A percentile compares a stretch with the other conserved stretches of the same genome.
Conservation (phyloP, 441 rosid genomes). For the Gossypium trilobum region DNA sequence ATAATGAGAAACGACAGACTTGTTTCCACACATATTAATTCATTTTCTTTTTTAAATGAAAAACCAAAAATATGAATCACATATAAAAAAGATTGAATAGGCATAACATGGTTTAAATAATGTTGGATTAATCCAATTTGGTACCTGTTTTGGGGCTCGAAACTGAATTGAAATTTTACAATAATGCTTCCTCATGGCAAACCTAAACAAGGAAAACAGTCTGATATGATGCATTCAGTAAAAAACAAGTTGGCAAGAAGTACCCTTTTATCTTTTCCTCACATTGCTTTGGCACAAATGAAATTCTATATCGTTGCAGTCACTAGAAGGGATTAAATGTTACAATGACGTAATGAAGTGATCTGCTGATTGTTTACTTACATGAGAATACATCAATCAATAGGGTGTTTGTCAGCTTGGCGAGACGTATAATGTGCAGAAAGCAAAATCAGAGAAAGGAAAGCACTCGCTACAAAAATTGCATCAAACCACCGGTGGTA, state of each 20-base stretch:
- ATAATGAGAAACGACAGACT: neutral
- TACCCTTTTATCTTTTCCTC: neutral
- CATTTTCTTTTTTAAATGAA: neutral
- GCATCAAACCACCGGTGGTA: conserved; percentile 99
- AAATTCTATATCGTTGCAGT: neutral
- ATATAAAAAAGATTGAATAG: neutral
- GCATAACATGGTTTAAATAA: neutral
- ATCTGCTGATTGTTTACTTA: conserved; percentile 20
- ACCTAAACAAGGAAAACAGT: conserved; percentile 15
- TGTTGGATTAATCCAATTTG: neutral
- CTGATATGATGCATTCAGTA: neutral
- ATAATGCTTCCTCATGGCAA: neutral
- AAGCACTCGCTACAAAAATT: conserved; percentile 91
- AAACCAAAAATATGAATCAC: neutral
- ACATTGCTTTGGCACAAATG: neutral
- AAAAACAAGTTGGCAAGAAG: neutral
- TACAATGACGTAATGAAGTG: neutral
- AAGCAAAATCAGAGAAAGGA: conserved; percentile 82
- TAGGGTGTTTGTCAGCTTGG: conserved; percentile 88
- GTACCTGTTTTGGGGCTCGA: neutral
- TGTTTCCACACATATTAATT: neutral
- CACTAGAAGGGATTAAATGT: neutral
- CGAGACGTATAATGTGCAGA: conserved; percentile 96
- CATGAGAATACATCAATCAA: conserved; percentile 42
- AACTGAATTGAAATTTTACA: neutral